Evolutionary conservation across 306 rosid genomes (phyloP), one percentile per base, ranked within the genome.

Genomic region (Chamaecrista fasciculata): DNA sequence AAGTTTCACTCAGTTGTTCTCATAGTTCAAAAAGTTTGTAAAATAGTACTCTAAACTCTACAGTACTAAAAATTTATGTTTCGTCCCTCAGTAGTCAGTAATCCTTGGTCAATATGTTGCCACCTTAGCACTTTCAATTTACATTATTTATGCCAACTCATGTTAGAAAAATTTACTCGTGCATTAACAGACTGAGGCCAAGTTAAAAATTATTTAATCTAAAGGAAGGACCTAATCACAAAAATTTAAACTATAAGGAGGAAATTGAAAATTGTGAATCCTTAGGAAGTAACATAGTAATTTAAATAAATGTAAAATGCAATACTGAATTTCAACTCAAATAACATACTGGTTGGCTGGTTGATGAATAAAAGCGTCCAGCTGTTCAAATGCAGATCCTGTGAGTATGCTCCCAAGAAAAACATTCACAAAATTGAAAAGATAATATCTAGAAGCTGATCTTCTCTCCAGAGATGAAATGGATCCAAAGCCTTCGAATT

Each of bases 391-490:
- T 49, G 99, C 99, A 31, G 86, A 9, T 81, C 99, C 99, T 0
- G 91, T 28, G 53, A 95, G 84, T 70, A 95, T 70, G 85, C 89
- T 95, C 71, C 92, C 99, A 57, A 95, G 92, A 82, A 95, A 95
- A 34, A 95, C 85, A 71, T 95, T 95, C 59, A 95, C 89, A 58
- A 95, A 79, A 80, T 62, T 78, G 84, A 95, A 95, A 70, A 95
- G 64, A 75, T 91, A 95, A 78, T 87, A 95, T 82, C 91, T 83
- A 66, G 96, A 85, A 51, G 99, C 99, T 19, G 96, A 79, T 84
- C 88, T 85, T 77, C 97, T 84, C 76, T 94, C 99, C 29, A 94
- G 88, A 66, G 95, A 81, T 53, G 99, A 94, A 25, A 65, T 33
- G 58, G 96, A 91, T 43, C 63, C 50, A 78, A 78, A 87, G 51